Evolutionary conservation across 345 rosid genomes (phyloP).

Genomic region (Cardiospermum halicacabum): DNA sequence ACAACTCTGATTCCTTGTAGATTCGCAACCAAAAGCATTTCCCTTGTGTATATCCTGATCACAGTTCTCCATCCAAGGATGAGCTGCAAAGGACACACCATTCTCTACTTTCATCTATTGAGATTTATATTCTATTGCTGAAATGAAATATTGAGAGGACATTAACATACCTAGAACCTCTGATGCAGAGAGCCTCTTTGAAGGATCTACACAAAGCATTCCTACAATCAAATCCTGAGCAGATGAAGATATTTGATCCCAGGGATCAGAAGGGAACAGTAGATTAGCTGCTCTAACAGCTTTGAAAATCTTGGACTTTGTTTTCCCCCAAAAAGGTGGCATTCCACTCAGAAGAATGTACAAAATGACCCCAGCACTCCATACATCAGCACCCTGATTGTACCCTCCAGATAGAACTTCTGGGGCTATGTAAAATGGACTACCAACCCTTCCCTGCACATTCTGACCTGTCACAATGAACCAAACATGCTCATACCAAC

Average conservation of each 20-base stretch:
- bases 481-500: constrained; percentile 12
- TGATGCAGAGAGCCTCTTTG: constrained; percentile 57
- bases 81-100: constrained; percentile 52
- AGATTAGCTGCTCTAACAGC: constrained; percentile 81
- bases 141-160: not conserved
- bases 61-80: constrained; percentile 63
- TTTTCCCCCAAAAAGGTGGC: constrained; percentile 80
- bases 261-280: constrained; percentile 55
- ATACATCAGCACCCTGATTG: constrained; percentile 68
- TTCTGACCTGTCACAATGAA: constrained; percentile 41
- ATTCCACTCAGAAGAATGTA: constrained; percentile 66
- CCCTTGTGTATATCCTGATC: constrained; percentile 31
- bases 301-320: constrained; percentile 74
- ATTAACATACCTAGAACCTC: constrained; percentile 54
- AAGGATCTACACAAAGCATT: constrained; percentile 77
- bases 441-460: constrained; percentile 61
- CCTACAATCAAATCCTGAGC: constrained; percentile 62
- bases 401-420: constrained; percentile 70
- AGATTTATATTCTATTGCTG: not conserved
- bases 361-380: constrained; percentile 78
- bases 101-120: too few relatives aligned
- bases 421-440: constrained; percentile 75
- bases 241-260: constrained; percentile 57
- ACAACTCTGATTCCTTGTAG: constrained; percentile 44
- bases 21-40: constrained; percentile 27